Conservation (phyloP, 2,329 filamentous ascomycete genomes). For the Colletotrichum lindemuthianum region DNA sequence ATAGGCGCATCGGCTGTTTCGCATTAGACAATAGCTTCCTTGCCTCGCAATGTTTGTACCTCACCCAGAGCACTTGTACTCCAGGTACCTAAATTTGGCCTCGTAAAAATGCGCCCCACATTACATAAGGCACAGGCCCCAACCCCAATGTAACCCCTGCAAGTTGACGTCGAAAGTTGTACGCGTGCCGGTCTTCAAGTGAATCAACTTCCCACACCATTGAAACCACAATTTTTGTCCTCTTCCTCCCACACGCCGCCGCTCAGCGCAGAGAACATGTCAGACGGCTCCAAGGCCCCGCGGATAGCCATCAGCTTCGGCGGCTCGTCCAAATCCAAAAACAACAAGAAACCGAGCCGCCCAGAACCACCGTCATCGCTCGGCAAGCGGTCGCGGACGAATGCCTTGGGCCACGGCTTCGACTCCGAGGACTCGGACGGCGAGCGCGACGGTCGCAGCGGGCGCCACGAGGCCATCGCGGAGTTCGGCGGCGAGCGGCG, state of each 20-base stretch:
- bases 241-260: not conserved
- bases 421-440: conserved; percentile 51
- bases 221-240: not conserved
- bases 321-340: conserved; percentile 25
- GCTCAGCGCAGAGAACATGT: conserved; percentile 11
- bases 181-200: conserved; percentile 8
- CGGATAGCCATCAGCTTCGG: conserved; percentile 37
- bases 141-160: conserved; percentile 27
- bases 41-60: conserved; percentile 3
- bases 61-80: not conserved
- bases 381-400: conserved; percentile 59
- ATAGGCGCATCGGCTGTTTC: conserved; percentile 2
- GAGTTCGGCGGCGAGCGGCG: conserved; percentile 58
- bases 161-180: conserved; percentile 33
- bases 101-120: conserved; percentile 7
- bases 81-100: no score
- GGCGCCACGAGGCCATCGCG: conserved; percentile 58
- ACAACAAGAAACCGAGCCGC: conserved; percentile 20
- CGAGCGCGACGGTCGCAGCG: conserved; percentile 36
- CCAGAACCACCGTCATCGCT: conserved; percentile 51
- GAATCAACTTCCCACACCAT: conserved; percentile 2
- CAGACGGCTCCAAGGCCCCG: conserved; percentile 27
- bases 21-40: conserved; percentile 11
- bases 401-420: conserved; percentile 56
- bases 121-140: conserved; percentile 18